These are phyloP conservation scores for Phialocephala subalpina DNA, from an alignment of 2,329 filamentous ascomycete species.

Conservation along the genomic window DNA sequence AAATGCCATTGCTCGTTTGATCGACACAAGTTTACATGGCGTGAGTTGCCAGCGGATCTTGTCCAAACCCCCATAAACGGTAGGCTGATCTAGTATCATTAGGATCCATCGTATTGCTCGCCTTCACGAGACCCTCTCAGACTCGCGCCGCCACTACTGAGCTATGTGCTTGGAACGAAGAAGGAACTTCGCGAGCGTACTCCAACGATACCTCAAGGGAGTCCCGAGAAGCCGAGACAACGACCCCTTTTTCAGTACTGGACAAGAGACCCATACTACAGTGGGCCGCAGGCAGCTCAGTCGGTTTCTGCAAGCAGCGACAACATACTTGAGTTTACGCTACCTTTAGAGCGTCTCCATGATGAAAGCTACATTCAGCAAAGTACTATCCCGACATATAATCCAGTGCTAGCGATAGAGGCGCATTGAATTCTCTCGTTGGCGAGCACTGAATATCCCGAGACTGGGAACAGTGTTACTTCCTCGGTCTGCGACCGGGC, in stretches of 20 bases:
- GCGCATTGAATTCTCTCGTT: no score
- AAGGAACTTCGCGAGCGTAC: background rate
- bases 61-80: background rate
- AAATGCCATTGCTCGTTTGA: background rate
- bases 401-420: no score
- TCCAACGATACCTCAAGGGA: background rate
- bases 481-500: no score
- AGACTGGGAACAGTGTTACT: no score
- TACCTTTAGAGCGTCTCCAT: no score
- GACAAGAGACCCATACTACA: background rate
- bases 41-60: background rate
- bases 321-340: background rate
- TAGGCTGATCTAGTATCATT: background rate
- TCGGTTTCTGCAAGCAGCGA: background rate
- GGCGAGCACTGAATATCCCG: no score
- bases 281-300: background rate
- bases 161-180: background rate
- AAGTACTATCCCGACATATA: no score
- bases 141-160: background rate
- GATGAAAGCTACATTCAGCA: no score
- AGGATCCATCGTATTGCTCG: constrained; percentile 1
- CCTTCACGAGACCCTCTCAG: background rate
- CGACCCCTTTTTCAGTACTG: background rate
- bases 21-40: background rate
- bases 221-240: background rate